Percentiles rank a stretch among this genome's conserved stretches.
Conservation (phyloP, 2,329 filamentous ascomycete genomes). For the Ramularia endophylla region DNA sequence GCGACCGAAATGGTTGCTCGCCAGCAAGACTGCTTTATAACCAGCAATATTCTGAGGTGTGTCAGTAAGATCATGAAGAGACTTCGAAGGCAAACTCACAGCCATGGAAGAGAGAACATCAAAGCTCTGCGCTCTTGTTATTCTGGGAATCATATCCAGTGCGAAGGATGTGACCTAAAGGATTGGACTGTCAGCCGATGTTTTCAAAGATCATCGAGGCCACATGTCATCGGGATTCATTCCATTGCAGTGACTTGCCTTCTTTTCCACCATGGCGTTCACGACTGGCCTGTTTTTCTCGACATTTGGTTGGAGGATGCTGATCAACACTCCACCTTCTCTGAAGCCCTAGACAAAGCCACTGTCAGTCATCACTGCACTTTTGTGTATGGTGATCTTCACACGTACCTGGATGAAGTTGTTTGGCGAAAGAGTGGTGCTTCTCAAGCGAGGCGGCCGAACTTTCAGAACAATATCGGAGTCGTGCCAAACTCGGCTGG, state of each 20-base stretch:
- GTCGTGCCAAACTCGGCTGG: constrained; percentile 62
- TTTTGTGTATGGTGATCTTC: constrained; percentile 28
- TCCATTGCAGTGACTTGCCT: too few species aligned
- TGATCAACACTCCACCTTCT: constrained; percentile 68
- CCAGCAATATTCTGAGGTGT: constrained; percentile 94
- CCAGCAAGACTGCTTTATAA: constrained; percentile 86
- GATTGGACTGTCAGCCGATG: too few species aligned
- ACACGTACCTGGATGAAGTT: constrained; percentile 54
- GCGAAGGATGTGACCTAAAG: constrained; percentile 64
- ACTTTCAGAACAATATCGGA: constrained; percentile 82
- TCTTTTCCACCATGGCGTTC: constrained; percentile 62
- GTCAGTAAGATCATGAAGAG: too few species aligned
- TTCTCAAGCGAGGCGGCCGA: constrained; percentile 60
- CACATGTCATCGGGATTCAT: too few species aligned
- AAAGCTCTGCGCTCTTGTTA: constrained; percentile 82
- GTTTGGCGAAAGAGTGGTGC: constrained; percentile 35
- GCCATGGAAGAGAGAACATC: too few species aligned
- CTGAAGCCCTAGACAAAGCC: constrained; percentile 64
- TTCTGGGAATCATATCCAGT: constrained; percentile 90
- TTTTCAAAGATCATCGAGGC: too few species aligned
- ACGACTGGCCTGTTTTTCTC: constrained; percentile 72
- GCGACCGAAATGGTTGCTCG: constrained; percentile 81
- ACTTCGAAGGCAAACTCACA: too few species aligned
- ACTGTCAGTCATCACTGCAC: constrained; percentile 34
- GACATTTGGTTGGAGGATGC: constrained; percentile 65